phyloP scores from a whole-genome alignment of 768 basidiomycete genomes.

The Leucosporidium scottii region DNA sequence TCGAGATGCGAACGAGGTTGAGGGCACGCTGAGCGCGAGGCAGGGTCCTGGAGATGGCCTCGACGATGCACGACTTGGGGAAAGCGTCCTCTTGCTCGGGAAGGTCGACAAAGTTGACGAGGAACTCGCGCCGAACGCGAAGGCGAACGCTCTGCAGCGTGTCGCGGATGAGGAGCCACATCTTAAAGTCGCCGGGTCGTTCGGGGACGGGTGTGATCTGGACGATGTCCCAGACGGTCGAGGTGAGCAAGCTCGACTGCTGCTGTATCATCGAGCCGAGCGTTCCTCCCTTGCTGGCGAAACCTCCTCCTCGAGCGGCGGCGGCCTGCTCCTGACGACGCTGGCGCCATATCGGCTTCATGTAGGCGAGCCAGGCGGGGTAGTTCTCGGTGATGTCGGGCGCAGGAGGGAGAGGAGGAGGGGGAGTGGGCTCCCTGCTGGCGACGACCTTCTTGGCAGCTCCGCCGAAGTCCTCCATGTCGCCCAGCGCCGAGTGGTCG shows the following conservation, averaged over 20 bases:
- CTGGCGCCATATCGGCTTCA: constrained; percentile 70
- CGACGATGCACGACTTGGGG: constrained; percentile 46
- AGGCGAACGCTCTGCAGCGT: constrained; percentile 73
- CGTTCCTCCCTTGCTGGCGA: constrained; percentile 44
- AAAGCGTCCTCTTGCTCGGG: constrained; percentile 58
- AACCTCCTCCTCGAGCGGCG: constrained; percentile 42
- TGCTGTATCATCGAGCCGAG: constrained; percentile 39
- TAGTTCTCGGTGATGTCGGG: constrained; percentile 65
- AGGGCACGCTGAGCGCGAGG: constrained; percentile 69
- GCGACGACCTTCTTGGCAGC: constrained; percentile 59
- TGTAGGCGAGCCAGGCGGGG: constrained; percentile 65
- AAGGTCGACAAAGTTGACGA: constrained; percentile 74
- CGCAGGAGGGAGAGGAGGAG: constrained; percentile 37
- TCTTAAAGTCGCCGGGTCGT: constrained; percentile 64
- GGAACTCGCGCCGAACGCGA: constrained; percentile 84
- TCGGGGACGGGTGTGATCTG: constrained; percentile 53
- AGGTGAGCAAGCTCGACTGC: constrained; percentile 51
- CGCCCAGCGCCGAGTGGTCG: constrained; percentile 38
- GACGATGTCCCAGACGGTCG: constrained; percentile 80
- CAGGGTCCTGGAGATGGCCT: constrained; percentile 66
- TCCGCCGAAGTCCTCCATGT: constrained; percentile 40
- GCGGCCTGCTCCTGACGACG: constrained; percentile 47
- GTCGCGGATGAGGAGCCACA: constrained; percentile 80
- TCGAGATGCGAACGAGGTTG: constrained; percentile 74
- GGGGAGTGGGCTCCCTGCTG: neutral